Conservation (phyloP, 441 rosid species). For the Bruguiera hainesii region DNA sequence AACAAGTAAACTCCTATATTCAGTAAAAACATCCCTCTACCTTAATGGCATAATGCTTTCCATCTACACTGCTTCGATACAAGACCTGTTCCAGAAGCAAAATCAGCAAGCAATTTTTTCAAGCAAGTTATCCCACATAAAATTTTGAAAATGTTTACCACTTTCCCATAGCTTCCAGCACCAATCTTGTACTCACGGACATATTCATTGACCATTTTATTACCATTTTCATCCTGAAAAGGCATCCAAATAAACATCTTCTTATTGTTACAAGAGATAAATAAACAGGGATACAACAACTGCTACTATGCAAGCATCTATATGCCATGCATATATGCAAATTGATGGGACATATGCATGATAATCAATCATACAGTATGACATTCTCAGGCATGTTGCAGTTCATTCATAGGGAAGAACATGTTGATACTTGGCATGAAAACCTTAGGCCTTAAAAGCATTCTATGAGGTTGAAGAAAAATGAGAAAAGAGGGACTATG, state of each 20-base stretch:
- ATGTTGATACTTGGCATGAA: too few species aligned
- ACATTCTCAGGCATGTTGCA: too few species aligned
- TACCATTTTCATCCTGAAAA: constrained; percentile 88
- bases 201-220: constrained; percentile 83
- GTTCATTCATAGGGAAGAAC: too few species aligned
- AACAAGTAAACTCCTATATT: constrained; percentile 3
- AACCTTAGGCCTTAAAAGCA: too few species aligned
- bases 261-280: background rate
- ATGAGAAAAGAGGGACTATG: background rate
- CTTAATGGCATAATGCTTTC: constrained; percentile 86
- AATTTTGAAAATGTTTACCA: constrained; percentile 50
- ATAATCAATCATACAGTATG: background rate
- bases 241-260: background rate
- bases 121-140: constrained; percentile 12
- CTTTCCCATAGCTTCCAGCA: constrained; percentile 98
- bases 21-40: constrained; percentile 33
- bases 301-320: background rate
- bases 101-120: constrained; percentile 13
- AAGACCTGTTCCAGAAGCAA: constrained; percentile 55
- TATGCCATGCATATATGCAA: background rate
- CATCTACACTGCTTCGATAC: constrained; percentile 70
- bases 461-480: background rate
- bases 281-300: constrained; percentile 2
- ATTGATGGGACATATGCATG: constrained; percentile 1
- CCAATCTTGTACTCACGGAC: constrained; percentile 81